Evolutionary conservation across 1,284 basidiomycete genomes (phyloP).

Genomic region (Exsudoporus floridanus): DNA sequence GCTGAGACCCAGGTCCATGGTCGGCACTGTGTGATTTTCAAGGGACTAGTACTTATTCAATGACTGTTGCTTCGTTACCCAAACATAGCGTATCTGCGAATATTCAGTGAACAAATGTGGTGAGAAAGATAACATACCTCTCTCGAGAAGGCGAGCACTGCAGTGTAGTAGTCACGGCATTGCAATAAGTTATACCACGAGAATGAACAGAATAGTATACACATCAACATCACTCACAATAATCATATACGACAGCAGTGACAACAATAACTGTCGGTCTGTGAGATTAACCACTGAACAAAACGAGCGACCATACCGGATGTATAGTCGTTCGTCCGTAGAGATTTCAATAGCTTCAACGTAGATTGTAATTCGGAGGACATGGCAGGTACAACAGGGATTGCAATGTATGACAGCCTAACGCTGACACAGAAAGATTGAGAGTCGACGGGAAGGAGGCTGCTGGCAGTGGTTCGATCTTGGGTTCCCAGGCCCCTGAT

Average conservation of each 20-base stretch:
- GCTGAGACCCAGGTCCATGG: too few species aligned
- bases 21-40: too few species aligned
- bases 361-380: neutral
- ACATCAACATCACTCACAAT: conserved; percentile 6
- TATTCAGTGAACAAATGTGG: too few species aligned
- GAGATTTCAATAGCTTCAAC: neutral
- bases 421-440: neutral
- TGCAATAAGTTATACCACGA: neutral
- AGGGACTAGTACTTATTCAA: too few species aligned
- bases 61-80: too few species aligned
- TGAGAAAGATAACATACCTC: too few species aligned
- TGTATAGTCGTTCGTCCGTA: neutral
- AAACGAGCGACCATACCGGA: neutral
- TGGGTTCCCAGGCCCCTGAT: neutral
- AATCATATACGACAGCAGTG: conserved; percentile 12
- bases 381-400: neutral
- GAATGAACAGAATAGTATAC: too few species aligned
- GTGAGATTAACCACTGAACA: neutral
- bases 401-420: neutral
- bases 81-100: too few species aligned
- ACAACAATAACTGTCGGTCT: neutral
- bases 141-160: too few species aligned
- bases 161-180: too few species aligned
- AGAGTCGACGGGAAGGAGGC: too few species aligned
- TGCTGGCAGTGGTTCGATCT: neutral